These are phyloP conservation scores for Cryphonectria japonica DNA, from an alignment of 2,329 filamentous ascomycete genomes.

Conservation along the genomic window DNA sequence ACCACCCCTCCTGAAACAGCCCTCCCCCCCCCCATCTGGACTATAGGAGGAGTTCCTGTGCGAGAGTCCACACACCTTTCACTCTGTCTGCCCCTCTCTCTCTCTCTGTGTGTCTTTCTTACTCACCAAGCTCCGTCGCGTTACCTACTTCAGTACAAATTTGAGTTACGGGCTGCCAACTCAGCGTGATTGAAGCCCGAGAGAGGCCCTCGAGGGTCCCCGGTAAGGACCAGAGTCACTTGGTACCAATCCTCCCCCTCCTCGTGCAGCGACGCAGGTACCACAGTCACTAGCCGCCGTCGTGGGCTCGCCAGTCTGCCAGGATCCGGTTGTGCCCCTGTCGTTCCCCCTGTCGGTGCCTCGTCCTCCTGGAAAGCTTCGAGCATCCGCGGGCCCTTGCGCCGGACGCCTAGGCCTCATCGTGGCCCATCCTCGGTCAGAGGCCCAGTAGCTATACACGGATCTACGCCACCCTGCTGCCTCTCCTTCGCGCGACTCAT, in stretches of 20 bases:
- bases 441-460: slow-evolving; percentile 24
- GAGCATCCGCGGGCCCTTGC: slow-evolving; percentile 22
- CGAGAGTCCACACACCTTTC: slow-evolving; percentile 25
- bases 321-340: slow-evolving; percentile 17
- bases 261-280: background rate
- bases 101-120: background rate
- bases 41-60: slow-evolving; percentile 24
- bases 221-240: slow-evolving; percentile 1
- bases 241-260: slow-evolving; percentile 1
- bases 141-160: background rate
- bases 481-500: slow-evolving; percentile 28
- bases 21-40: slow-evolving; percentile 31
- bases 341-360: slow-evolving; percentile 15
- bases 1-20: slow-evolving; percentile 41
- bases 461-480: slow-evolving; percentile 26
- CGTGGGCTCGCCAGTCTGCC: slow-evolving; percentile 16
- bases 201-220: background rate
- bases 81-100: background rate
- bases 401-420: slow-evolving; percentile 27
- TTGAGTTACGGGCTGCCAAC: background rate
- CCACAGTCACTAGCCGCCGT: slow-evolving; percentile 6
- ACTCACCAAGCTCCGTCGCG: slow-evolving; percentile 17
- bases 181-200: background rate
- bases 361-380: slow-evolving; percentile 22
- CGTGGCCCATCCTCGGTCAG: slow-evolving; percentile 22